A percentile compares a stretch with the other conserved stretches of the same genome.
Conservation (phyloP, 352 stramenopile species). For the Phytophthora syringae region DNA sequence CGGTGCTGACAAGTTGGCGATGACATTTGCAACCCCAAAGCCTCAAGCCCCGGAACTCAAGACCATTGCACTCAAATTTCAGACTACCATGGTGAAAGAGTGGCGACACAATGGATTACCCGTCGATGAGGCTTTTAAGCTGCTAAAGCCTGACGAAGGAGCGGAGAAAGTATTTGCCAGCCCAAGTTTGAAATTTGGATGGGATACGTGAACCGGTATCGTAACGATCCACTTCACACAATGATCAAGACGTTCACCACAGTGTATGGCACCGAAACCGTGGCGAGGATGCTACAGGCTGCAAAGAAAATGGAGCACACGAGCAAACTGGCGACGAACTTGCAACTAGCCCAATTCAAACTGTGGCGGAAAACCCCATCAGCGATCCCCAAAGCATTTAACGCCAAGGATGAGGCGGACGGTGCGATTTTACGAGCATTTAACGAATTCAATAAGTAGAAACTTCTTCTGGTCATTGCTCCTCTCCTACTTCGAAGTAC, state of each 20-base stretch:
- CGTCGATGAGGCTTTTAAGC: not conserved
- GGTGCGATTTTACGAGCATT: not conserved
- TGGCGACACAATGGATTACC: not conserved
- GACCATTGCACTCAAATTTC: not conserved
- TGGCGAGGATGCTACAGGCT: not conserved
- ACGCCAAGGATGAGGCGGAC: not conserved
- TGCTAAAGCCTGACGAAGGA: slow-evolving; percentile 1
- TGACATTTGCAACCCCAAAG: not conserved
- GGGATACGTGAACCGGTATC: not conserved
- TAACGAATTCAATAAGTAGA: too few species aligned
- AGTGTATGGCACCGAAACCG: not conserved
- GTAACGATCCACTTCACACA: not conserved
- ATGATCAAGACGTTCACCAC: not conserved
- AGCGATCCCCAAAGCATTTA: not conserved
- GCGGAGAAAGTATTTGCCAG: slow-evolving; percentile 2
- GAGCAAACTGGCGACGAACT: not conserved
- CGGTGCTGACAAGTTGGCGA: not conserved
- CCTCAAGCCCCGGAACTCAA: not conserved
- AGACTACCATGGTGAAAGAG: not conserved
- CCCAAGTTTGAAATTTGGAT: slow-evolving; percentile 10
- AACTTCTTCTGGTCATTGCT: too few species aligned
- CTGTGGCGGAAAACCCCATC: not conserved
- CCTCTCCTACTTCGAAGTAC: too few species aligned
- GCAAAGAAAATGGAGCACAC: not conserved
- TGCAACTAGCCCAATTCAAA: not conserved